Base-by-base conservation (phyloP, 768 basidiomycete genomes). In the Solioccasus polychromus region DNA sequence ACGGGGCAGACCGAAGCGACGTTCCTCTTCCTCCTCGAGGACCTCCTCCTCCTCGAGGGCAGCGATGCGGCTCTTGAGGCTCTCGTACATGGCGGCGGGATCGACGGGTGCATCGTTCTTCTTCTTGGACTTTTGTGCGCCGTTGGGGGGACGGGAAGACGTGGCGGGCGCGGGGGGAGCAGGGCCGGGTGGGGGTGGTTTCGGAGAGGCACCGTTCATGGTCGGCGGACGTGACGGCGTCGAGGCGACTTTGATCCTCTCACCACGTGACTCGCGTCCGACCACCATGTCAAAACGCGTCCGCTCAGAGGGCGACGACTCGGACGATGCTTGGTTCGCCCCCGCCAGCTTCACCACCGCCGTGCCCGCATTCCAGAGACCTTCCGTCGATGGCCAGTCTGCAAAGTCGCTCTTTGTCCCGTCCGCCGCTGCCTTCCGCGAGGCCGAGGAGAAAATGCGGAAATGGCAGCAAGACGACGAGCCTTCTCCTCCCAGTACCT, bases 21-120 rank as follows among this genome's bases (percentile, higher is more conserved):
- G 74, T 62, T 92, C 90, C 66, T 92, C 90, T 66, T 93, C 91
- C 60, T 92, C 90, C 58, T 88, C 88, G 26, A 88, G 71, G 7
- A 85, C 85, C 59, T 88, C 86, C 60, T 90, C 90, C 64, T 92
- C 90, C 61, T 93, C 90, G 53, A 93, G 70, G 34, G 88, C 89
- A 5, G 91, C 88, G 68, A 93, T 93, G 64, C 89, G 77, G 64
- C 75, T 92, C 78, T 86, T 91, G 58, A 93, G 73, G 44, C 82
- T 87, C 66, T 92, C 90, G 63, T 91, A 91, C 86, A 92, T 88
- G 32, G 80, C 77, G 2, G 82, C 85, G 43, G 89, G 88, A 70
- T 93, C 90, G 44, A 88, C 78, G 18, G 82, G 83, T 7, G 73
- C 62, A 45, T 72, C 69, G 50, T 84, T 85, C 54, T 72, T 76